Percentiles rank a stretch among this genome's conserved stretches.
phyloP scores from a whole-genome alignment of 495 filamentous ascomycete genomes.

The Aspergillus nanangensis region DNA sequence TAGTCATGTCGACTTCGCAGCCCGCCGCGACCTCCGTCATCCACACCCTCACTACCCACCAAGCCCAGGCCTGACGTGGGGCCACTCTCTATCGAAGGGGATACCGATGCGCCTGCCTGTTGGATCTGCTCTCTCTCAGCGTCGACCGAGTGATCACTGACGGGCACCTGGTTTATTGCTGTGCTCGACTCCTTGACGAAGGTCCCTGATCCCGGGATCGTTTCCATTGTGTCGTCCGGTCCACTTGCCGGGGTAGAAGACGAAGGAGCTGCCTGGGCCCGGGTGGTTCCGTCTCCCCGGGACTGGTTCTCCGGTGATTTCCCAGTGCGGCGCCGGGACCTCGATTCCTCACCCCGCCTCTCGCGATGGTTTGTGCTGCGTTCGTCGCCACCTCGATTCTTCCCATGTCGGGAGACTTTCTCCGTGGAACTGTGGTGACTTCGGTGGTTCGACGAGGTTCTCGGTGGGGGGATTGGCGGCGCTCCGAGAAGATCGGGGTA shows the following conservation, averaged over 20 bases:
- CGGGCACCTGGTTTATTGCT: conserved; percentile 71
- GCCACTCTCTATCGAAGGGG: conserved; percentile 44
- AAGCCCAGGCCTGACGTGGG: conserved; percentile 51
- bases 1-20: conserved; percentile 78
- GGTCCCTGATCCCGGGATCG: conserved; percentile 17
- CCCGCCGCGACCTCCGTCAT: conserved; percentile 57
- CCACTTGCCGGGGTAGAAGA: conserved; percentile 10
- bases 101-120: conserved; percentile 56
- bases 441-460: conserved; percentile 41
- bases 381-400: conserved; percentile 27
- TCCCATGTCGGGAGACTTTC: conserved; percentile 32
- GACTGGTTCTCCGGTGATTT: conserved; percentile 26
- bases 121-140: conserved; percentile 73
- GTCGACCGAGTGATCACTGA: conserved; percentile 77
- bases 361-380: conserved; percentile 30
- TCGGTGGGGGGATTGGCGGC: conserved; percentile 39
- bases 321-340: conserved; percentile 25
- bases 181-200: conserved; percentile 37
- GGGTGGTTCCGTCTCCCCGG: conserved; percentile 13
- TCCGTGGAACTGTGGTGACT: conserved; percentile 35
- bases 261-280: conserved; percentile 2
- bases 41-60: conserved; percentile 49
- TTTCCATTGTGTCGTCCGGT: conserved; percentile 22
- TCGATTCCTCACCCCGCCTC: conserved; percentile 21
- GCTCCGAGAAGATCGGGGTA: conserved; percentile 36